Evolutionary conservation across 2,329 filamentous ascomycete species (phyloP), one percentile per base, ranked within the genome.

Genomic region (Epichloe sylvatica): DNA sequence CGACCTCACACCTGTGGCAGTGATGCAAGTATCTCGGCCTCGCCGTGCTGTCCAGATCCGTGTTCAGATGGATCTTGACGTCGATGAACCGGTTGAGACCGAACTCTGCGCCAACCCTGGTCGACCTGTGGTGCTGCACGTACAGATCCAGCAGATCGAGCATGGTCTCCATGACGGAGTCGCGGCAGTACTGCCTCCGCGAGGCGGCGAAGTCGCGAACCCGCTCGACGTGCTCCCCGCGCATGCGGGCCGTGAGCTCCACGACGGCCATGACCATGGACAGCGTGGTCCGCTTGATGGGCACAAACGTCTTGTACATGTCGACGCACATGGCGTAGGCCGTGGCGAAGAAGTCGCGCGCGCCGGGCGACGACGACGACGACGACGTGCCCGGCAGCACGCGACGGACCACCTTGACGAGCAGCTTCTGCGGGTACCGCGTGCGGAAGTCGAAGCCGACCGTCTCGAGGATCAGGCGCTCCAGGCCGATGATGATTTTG

Each of bases 381-480:
- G 23, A 51, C 8, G 49, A 51, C 2, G 55, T 57, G 35, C 64
- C 67, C 15, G 83, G 62, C 50, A 83, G 62, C 50, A 83, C 73
- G 43, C 70, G 69, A 60, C 83, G 78, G 46, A 81, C 74, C 25
- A 95, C 74, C 68, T 97, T 97, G 56, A 88, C 76, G 40, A 97
- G 72, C 21, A 87, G 74, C 55, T 89, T 86, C 58, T 96, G 88
- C 0, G 91, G 89, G 59, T 94, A 85, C 37, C 89, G 82, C 51
- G 83, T 90, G 36, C 90, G 81, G 62, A 97, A 97, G 65, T 98
- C 91, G 65, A 98, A 98, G 54, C 86, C 84, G 33, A 90, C 84
- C 2, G 87, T 84, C 67, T 98, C 92, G 47, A 98, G 81, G 67
- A 97, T 94, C 50, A 94, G 78, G 5, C 92, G 80, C 68, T 98